Evolutionary conservation across 148 eudicot genomes (phyloP).

Genomic region (Heliosperma pusillum): DNA sequence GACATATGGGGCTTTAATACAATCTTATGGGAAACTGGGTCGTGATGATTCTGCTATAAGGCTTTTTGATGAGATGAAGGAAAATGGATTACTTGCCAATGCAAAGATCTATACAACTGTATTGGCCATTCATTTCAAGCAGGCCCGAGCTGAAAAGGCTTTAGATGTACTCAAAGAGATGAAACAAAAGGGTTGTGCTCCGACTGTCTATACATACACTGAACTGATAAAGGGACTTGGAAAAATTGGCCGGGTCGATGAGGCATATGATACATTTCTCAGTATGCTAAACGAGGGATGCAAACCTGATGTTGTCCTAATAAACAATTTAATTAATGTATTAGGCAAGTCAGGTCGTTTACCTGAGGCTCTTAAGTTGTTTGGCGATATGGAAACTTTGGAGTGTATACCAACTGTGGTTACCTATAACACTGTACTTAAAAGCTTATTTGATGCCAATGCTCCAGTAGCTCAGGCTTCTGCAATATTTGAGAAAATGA

Average conservation of each 20-base stretch:
- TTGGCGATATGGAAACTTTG: constrained; percentile 65
- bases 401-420: constrained; percentile 75
- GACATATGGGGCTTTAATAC: constrained; percentile 82
- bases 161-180: constrained; percentile 61
- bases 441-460: constrained; percentile 67
- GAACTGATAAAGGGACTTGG: constrained; percentile 88
- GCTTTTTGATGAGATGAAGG: constrained; percentile 87
- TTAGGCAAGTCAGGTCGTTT: constrained; percentile 70
- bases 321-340: constrained; percentile 76
- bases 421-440: constrained; percentile 83
- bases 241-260: constrained; percentile 64
- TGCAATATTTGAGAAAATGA: constrained; percentile 70
- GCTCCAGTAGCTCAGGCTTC: constrained; percentile 54
- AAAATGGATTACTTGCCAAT: constrained; percentile 67
- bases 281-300: constrained; percentile 73
- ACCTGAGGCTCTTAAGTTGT: constrained; percentile 67
- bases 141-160: constrained; percentile 57
- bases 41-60: constrained; percentile 70
- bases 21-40: constrained; percentile 72
- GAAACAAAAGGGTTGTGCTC: constrained; percentile 64
- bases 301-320: constrained; percentile 81
- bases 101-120: constrained; percentile 83
- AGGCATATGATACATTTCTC: constrained; percentile 62
- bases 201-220: constrained; percentile 90
- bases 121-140: constrained; percentile 64